Evolutionary conservation across 192 early-diverging fungal species (phyloP), one percentile per base, ranked within the genome.

Genomic region (Umbelopsis isabellina): DNA sequence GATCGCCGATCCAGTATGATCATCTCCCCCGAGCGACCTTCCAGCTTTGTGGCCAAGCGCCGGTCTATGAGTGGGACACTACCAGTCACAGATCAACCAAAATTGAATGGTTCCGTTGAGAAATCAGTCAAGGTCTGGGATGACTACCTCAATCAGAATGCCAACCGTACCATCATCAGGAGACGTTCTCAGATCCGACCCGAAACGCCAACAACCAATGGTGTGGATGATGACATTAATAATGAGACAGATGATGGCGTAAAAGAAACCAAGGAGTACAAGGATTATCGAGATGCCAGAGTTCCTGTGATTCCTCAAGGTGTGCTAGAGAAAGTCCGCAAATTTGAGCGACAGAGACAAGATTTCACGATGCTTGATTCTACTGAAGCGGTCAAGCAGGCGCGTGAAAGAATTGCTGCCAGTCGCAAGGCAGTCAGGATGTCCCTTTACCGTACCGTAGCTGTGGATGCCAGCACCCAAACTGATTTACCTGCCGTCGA

Each of bases 31-130:
- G 74, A 76, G 33, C 50, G 79, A 35, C 79, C 79, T 41, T 76
- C 79, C 22, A 73, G 71, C 35, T 70, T 73, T 65, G 79, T 76
- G 11, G 74, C 79, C 45, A 80, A 80, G 41, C 71, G 79, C 12
- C 64, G 71, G 8, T 80, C 79, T 6, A 73, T 73, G 61, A 50
- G 50, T 10, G 68, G 61, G 10, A 58, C 58, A 18, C 49, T 70
- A 3, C 65, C 71, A 41, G 23, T 50, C 15, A 67, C 72, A 37
- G 51, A 71, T 37, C 58, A 67, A 47, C 65, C 66, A 45, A 48
- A 49, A 25, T 16, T 49, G 21, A 58, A 51, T 27, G 70, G 73
- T 16, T 66, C 67, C 9, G 77, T 79, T 20, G 73, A 72, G 37
- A 52, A 49, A 4, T 71, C 72, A 0, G 72, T 79, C 45, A 73